These are phyloP conservation scores for Darksidea phi DNA, from an alignment of 495 filamentous ascomycete genomes.

Conservation along the genomic window DNA sequence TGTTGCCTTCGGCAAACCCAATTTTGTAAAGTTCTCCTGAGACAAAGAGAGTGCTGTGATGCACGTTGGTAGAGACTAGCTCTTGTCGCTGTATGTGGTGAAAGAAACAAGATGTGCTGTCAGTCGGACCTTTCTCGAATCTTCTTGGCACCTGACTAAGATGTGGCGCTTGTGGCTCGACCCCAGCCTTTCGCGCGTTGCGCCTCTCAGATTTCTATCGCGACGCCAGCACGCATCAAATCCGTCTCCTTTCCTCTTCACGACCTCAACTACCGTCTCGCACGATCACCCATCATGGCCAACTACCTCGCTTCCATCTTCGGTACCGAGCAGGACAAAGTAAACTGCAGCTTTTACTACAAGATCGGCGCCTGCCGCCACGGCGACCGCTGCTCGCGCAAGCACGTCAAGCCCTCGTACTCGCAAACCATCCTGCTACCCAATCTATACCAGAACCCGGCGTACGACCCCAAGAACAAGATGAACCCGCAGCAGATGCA, in stretches of 20 bases:
- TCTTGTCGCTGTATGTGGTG: too few relatives aligned
- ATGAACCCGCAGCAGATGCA: constrained; percentile 94
- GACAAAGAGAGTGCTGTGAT: too few relatives aligned
- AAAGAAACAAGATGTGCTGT: too few relatives aligned
- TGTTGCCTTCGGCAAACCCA: too few relatives aligned
- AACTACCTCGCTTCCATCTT: constrained; percentile 99
- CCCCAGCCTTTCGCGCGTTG: too few relatives aligned
- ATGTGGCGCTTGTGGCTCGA: too few relatives aligned
- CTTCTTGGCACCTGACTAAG: too few relatives aligned
- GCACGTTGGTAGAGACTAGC: too few relatives aligned
- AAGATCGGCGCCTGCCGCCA: constrained; percentile 98
- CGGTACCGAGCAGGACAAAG: constrained; percentile 98
- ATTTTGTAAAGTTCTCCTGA: too few relatives aligned
- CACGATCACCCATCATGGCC: constrained; percentile 56
- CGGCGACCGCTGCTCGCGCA: constrained; percentile 94
- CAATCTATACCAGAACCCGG: constrained; percentile 98
- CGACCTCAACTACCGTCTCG: neutral
- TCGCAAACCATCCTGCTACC: constrained; percentile 95
- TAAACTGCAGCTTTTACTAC: constrained; percentile 83
- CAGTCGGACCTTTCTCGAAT: too few relatives aligned
- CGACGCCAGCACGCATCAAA: neutral
- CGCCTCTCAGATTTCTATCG: too few relatives aligned
- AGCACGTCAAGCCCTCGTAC: constrained; percentile 99
- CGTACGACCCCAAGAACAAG: constrained; percentile 93
- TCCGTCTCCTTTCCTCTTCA: neutral